Base-by-base conservation (phyloP, 345 rosid species). In the Eucalyptus leucophloia region DNA sequence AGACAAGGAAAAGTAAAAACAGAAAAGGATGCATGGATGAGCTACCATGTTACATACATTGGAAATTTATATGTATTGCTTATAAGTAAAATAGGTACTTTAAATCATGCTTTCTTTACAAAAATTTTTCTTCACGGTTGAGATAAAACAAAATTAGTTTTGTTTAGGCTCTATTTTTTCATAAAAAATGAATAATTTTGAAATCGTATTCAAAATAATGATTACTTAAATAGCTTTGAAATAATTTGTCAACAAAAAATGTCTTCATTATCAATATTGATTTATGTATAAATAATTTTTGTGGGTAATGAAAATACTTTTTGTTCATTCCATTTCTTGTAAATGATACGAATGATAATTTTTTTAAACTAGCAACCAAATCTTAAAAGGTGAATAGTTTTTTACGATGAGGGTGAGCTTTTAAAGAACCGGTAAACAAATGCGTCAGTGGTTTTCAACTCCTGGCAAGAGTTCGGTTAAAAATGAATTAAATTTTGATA, bases 271-370 rank as follows among this genome's bases (percentile, higher is more conserved):
- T 72, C 45, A 5, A 37, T 3, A 34, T 1, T 11, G 2, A 72
- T 37, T 34, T 9, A 34, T 72, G 2, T 32, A 0, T 32, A 9
- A 34, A 72, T 19, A 37, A 72, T 19, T 69, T 69, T 18, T 0
- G 4, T 5, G 12, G 7, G 0, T 0, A 1, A 69, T 69, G 0
- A 69, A 69, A 69, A 4, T n/a, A n/a, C 9, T 30, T 30, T 13
- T 62, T 4, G 1, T 30, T 62, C 18, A 62, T 62, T 62, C 3
- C 9, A 4, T 69, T 32, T 32, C 19, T 69, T 17, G 81, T 17
- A 69, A 32, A 13, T 1, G 21, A 16, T 67, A 16, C 6, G 12
- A 45, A 12, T 47, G 49, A 47, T 47, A 5, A 32, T 10, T 9
- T 5, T 18, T 8, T 69, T 69, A 9, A 69, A 9, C 13, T 37